A percentile compares a stretch with the other conserved stretches of the same genome.
phyloP scores from a whole-genome alignment of 768 basidiomycete genomes.

The Strobilomyces confusus region DNA sequence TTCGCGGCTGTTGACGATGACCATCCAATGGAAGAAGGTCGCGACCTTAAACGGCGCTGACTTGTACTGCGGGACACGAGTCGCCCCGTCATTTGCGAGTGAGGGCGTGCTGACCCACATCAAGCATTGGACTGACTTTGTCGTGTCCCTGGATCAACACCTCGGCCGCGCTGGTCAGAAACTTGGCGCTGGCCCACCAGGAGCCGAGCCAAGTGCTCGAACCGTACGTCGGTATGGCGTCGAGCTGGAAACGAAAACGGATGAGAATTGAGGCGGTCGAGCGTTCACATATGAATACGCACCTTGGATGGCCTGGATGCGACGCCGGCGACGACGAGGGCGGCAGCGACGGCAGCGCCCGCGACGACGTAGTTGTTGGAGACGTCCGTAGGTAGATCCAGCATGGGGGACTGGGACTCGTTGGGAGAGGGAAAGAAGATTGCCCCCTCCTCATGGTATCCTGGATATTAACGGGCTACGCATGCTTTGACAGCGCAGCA shows the following conservation, averaged over 20 bases:
- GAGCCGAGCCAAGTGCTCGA: constrained; percentile 4
- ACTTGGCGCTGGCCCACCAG: constrained; percentile 16
- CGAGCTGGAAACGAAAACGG: background rate
- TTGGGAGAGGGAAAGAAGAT: too few species aligned
- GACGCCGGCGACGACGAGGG: background rate
- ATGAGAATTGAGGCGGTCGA: background rate
- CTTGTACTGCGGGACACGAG: constrained; percentile 7
- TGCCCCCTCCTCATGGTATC: too few species aligned
- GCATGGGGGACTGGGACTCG: too few species aligned
- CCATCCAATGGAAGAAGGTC: constrained; percentile 33
- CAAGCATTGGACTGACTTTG: constrained; percentile 15
- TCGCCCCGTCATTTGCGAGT: too few species aligned
- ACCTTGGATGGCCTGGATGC: constrained; percentile 3
- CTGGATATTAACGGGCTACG: too few species aligned
- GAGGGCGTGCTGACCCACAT: background rate
- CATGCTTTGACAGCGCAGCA: too few species aligned
- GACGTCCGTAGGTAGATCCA: background rate
- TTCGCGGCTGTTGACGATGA: constrained; percentile 32
- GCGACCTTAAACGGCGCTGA: constrained; percentile 31
- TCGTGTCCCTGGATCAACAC: constrained; percentile 32
- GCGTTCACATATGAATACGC: background rate
- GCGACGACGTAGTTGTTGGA: background rate
- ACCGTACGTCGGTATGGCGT: constrained; percentile 1
- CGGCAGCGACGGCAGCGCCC: background rate
- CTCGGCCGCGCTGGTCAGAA: constrained; percentile 5